These are phyloP conservation scores for Epichloe uncinata DNA, from an alignment of 2,329 filamentous ascomycete genomes.

Conservation along the genomic window DNA sequence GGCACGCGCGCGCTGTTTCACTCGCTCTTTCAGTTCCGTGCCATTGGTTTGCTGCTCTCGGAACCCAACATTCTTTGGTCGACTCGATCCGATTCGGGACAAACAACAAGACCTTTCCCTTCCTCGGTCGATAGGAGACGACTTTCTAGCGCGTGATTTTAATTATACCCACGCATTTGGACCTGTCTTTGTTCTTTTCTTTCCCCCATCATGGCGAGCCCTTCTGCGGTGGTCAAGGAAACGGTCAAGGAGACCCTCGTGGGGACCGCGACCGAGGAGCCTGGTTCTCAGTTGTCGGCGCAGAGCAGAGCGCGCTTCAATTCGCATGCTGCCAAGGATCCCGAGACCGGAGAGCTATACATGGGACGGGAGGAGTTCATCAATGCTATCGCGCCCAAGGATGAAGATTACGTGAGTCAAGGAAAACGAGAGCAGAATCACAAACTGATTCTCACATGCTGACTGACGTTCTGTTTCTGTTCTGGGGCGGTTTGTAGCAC, in stretches of 20 bases:
- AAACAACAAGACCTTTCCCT: background rate
- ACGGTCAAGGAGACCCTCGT: slow-evolving; percentile 70
- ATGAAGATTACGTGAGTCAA: slow-evolving; percentile 77
- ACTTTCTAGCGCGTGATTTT: background rate
- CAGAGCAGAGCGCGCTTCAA: slow-evolving; percentile 67
- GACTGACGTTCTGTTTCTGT: background rate
- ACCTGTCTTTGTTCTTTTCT: background rate
- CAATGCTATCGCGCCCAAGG: slow-evolving; percentile 70
- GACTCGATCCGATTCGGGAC: background rate
- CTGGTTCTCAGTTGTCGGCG: slow-evolving; percentile 48
- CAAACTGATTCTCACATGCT: background rate
- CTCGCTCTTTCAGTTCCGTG: background rate
- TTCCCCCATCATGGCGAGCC: slow-evolving; percentile 20
- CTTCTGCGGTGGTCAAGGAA: slow-evolving; percentile 43
- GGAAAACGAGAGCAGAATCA: background rate
- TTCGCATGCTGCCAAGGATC: slow-evolving; percentile 62
- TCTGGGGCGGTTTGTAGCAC: slow-evolving; percentile 44
- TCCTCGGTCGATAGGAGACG: background rate
- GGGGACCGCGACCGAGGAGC: slow-evolving; percentile 36
- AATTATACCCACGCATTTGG: too few relatives aligned
- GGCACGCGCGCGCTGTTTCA: background rate
- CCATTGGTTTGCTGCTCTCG: too few relatives aligned
- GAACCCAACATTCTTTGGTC: background rate
- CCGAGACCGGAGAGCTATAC: slow-evolving; percentile 60
- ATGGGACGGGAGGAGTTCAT: slow-evolving; percentile 84